Base-by-base conservation (phyloP, 1,284 basidiomycete genomes). In the Boletus semigastroideus region DNA sequence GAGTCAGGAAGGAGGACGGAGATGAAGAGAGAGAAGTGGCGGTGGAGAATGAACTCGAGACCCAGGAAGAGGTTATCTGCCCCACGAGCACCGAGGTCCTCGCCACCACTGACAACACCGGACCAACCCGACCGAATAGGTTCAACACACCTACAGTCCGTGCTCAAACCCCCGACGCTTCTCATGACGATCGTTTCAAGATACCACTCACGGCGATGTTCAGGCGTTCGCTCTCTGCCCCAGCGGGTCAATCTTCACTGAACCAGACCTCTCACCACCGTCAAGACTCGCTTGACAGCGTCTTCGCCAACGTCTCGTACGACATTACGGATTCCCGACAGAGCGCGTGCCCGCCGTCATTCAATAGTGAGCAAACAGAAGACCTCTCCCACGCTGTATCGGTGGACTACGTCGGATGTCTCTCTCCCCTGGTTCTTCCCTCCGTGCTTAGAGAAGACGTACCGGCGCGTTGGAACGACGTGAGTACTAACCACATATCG, bases 191-290 rank as follows among this genome's bases (percentile, higher is more conserved):
- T 9, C 67, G 73, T 33, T 77, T 77, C 68, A 69, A 63, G 42
- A 68, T 80, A 20, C 77, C 80, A 5, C 74, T 83, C 42, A 82
- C 80, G 7, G 72, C 78, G 34, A 81, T 84, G 78, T 81, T 79
- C 69, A 80, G 74, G 61, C 79, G 83, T 43, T 81, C 80, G 16
- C 68, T 78, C 2, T 84, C 83, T 30, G 78, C 75, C 4, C 78
- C 82, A 30, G 75, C 74, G 2, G 59, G 69, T 48, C 73, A 65
- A 33, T 20, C 49, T 16, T 50, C 56, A 25, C 52, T 58, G 7
- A 33, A 47, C 28, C 52, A 57, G 7, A 33, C 52, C 28, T 53
- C 58, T 45, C 56, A 59, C 42, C 49, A 48, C 10, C 60, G 57
- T 41, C 57, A 68, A 31, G 37, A 40, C 17, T 65, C 64, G 47